phyloP scores from a whole-genome alignment of 768 basidiomycete species.

The Lepiota venenata region DNA sequence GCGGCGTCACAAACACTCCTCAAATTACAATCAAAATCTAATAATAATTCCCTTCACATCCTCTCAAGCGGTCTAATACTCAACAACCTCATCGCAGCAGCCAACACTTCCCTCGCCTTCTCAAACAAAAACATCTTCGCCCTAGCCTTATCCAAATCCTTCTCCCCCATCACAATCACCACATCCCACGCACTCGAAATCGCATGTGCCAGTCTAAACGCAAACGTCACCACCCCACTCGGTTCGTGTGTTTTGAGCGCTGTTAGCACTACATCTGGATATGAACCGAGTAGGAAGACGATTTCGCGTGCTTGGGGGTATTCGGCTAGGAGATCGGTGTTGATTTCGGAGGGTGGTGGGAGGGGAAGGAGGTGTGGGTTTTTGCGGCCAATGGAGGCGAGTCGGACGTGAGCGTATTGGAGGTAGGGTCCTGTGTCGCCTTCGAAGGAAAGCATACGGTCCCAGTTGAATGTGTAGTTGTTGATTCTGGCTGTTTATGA shows the following conservation, averaged over 20 bases:
- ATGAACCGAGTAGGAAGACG: constrained; percentile 77
- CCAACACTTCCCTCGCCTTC: constrained; percentile 87
- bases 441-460: constrained; percentile 91
- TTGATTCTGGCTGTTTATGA: constrained; percentile 61
- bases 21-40: no score
- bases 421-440: constrained; percentile 94
- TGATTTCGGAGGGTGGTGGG: constrained; percentile 61
- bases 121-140: constrained; percentile 90
- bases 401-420: constrained; percentile 94
- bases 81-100: constrained; percentile 79
- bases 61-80: constrained; percentile 88
- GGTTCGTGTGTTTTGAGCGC: constrained; percentile 88
- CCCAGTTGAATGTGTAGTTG: constrained; percentile 94
- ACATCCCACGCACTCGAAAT: constrained; percentile 93
- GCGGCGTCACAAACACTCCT: no score
- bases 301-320: constrained; percentile 78
- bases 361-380: constrained; percentile 83
- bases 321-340: constrained; percentile 59
- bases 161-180: constrained; percentile 81
- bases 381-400: constrained; percentile 88
- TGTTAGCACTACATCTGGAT: constrained; percentile 87
- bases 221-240: constrained; percentile 87
- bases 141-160: constrained; percentile 69
- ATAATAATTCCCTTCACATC: constrained; percentile 53
- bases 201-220: constrained; percentile 82